Base-by-base conservation (phyloP, 352 stramenopile genomes). In the Nothophytophthora sp. region DNA sequence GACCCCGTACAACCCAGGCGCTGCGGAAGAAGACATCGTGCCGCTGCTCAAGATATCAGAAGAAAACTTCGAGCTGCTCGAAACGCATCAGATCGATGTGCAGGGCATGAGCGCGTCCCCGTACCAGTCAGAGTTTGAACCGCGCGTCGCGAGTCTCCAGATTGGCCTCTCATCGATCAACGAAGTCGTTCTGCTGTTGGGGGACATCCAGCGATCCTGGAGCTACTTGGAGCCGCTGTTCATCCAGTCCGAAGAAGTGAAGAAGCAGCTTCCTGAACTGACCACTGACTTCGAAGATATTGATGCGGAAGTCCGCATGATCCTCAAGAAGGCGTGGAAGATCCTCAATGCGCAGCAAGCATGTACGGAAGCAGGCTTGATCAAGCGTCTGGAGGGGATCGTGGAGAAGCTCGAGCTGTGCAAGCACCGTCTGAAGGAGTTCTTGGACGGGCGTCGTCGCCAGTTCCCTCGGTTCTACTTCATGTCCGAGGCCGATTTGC, bases 51-150 rank as follows among this genome's bases (percentile, higher is more conserved):
- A 95, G 42, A 81, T 98, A 9, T 89, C 81, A 0, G 96, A 99
- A 72, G 96, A 99, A 29, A 92, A 99, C 71, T 98, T 98, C 55
- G 95, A 99, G 68, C 61, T 96, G 9, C 82, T 99, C 9, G 95
- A 99, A 67, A 97, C 90, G 15, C 94, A 99, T 62, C 96, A 99
- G 69, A 93, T 99, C 24, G 79, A 96, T 48, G 90, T 99, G 16
- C 96, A 99, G 71, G 89, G 91, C 28, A 99, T 99, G 95, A 92
- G 93, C 49, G 88, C 91, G 4, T 98, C 88, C 15, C 93, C 95
- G 2, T 98, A 98, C 52, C 81, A 98, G 20, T 95, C 84, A 1
- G 91, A 98, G 48, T 99, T 99, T 68, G 85, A 98, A 55, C 70
- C 80, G 24, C 84, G 97, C 33, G 92, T 99, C 7, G 75, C 84